Conservation (phyloP, 164 flowering plant species). For the Vitis labrusca region DNA sequence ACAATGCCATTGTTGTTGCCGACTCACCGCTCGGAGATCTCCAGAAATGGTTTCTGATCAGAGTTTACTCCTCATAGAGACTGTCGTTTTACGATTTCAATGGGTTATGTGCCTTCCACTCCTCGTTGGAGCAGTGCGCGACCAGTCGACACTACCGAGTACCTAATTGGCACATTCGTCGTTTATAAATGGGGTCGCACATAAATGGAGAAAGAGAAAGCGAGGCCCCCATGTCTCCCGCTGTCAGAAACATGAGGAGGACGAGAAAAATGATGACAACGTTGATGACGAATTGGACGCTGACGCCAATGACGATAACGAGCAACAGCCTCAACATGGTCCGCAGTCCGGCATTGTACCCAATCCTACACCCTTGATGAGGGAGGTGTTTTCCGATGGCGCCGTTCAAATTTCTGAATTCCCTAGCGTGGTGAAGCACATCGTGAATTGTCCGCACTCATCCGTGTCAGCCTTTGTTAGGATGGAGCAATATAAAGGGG, state of each 20-base stretch:
- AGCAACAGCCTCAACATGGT: slow-evolving; percentile 12
- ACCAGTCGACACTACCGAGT: slow-evolving; percentile 56
- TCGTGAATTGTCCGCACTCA: slow-evolving; percentile 68
- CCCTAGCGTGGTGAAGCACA: slow-evolving; percentile 62
- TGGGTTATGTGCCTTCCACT: slow-evolving; percentile 90
- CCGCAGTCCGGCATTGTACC: slow-evolving; percentile 20
- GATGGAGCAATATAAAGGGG: slow-evolving; percentile 94
- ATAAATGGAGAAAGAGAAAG: slow-evolving; percentile 69
- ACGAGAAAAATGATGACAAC: slow-evolving; percentile 28
- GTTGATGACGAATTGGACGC: slow-evolving; percentile 44
- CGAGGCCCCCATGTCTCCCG: slow-evolving; percentile 30
- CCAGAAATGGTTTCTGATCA: too few relatives aligned
- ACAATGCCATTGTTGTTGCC: slow-evolving; percentile 14
- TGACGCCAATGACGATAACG: slow-evolving; percentile 21
- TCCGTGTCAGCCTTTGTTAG: slow-evolving; percentile 61
- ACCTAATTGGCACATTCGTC: too few relatives aligned
- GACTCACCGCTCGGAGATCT: too few relatives aligned
- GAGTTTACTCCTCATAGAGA: too few relatives aligned
- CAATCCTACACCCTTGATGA: slow-evolving; percentile 18
- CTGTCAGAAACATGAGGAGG: slow-evolving; percentile 21
- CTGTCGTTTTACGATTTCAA: slow-evolving; percentile 12
- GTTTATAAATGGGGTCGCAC: slow-evolving; percentile 13
- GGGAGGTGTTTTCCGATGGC: slow-evolving; percentile 50
- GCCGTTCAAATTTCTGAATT: slow-evolving; percentile 57
- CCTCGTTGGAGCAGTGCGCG: slow-evolving; percentile 46